These are phyloP conservation scores for Lanmaoa pseudosensibilis DNA, from an alignment of 768 basidiomycete species.

Conservation along the genomic window DNA sequence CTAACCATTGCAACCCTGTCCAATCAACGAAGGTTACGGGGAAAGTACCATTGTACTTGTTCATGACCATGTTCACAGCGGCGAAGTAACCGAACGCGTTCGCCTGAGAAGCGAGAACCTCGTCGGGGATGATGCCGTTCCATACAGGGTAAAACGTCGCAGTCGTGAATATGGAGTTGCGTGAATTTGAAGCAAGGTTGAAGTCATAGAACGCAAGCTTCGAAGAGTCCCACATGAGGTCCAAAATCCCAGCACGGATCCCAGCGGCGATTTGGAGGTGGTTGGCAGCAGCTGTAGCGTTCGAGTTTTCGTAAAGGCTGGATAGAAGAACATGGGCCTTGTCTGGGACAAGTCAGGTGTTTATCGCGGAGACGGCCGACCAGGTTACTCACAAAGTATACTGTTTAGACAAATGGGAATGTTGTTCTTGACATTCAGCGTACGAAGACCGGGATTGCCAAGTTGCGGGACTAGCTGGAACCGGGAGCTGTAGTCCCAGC, in stretches of 20 bases:
- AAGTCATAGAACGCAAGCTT: conserved; percentile 94
- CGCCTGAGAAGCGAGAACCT: conserved; percentile 53
- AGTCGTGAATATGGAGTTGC: conserved; percentile 64
- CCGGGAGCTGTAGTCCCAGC: conserved; percentile 46
- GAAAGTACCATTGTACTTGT: conserved; percentile 85
- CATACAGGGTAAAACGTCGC: conserved; percentile 86
- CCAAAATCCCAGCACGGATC: conserved; percentile 71
- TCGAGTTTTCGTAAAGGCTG: conserved; percentile 53
- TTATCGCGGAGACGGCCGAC: conserved; percentile 1
- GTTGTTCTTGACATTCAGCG: conserved; percentile 66
- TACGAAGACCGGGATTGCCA: conserved; percentile 57
- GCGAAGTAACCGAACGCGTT: conserved; percentile 75
- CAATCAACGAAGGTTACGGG: conserved; percentile 72
- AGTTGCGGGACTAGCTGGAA: conserved; percentile 38
- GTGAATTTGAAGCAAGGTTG: conserved; percentile 66
- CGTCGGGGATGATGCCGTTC: conserved; percentile 82
- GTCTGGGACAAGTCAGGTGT: conserved; percentile 41
- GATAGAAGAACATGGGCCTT: conserved; percentile 62
- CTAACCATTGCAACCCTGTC: conserved; percentile 80
- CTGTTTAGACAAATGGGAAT: conserved; percentile 82
- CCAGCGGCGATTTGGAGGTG: conserved; percentile 59
- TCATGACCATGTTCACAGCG: conserved; percentile 72
- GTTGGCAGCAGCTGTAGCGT: conserved; percentile 41
- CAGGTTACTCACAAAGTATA: conserved; percentile 64
- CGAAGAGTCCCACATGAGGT: conserved; percentile 79